Base-by-base conservation (phyloP, 305 asterid species). In the Fraxinus floribunda region DNA sequence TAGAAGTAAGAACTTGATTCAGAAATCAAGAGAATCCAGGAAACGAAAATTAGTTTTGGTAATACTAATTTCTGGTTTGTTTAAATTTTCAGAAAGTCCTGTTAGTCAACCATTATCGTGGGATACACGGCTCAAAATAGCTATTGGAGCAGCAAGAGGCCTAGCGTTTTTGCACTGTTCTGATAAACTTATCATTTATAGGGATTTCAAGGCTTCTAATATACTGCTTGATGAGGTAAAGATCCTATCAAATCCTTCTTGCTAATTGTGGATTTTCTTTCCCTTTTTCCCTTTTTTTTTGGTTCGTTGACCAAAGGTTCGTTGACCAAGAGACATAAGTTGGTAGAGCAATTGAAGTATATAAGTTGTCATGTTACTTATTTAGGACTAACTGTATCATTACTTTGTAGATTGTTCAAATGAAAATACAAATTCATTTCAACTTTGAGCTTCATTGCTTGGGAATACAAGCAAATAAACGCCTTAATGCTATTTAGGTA, bases 141-240 rank as follows among this genome's bases (percentile, higher is more conserved):
- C 78, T 7, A 35, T 85, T 74, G 88, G 88, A 34, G 85, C 88
- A 30, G 86, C 86, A 0, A 52, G 77, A 32, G 88, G 88, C 68
- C 76, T 85, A 18, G 86, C 79, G 5, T 85, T 85, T 44, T 39
- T 82, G 82, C 88, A 85, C 38, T 30, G 72, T 62, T 81, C 85
- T 9, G 81, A 85, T 70, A 82, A 79, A 57, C 79, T 79, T 78
- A 78, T 85, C 78, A 78, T 78, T 20, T 78, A 49, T 10, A 64
- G 72, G 2, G 72, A 64, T 32, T 64, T 64, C 8, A 64, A 64
- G 35, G 16, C 72, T 32, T 36, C 68, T 18, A 38, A 22, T 1
- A 76, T 41, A 7, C 13, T 74, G 78, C 29, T 74, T 8, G 72
- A 64, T 10, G 72, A 32, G 72, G 72, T 64, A 64, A 24, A 24